Evolutionary conservation across 441 rosid genomes (phyloP), one percentile per base, ranked within the genome.

Genomic region (Kokia cookei): DNA sequence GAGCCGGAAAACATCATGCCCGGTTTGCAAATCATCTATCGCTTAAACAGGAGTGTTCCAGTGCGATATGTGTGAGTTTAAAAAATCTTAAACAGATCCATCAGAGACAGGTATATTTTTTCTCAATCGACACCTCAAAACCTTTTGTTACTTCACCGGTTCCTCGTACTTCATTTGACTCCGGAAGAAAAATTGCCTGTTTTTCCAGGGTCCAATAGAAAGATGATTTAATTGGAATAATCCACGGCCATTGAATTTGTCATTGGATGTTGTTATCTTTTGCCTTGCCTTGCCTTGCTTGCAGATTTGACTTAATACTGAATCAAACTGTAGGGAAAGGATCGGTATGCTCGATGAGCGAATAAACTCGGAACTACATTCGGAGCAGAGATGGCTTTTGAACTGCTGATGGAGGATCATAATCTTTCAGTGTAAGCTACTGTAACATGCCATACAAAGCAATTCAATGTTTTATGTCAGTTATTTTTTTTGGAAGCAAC

Each of bases 11-110:
- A 77, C 87, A 24, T 86, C 89, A 15, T 95, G 99, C 81, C 98
- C 99, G 5, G 90, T 95, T 79, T 95, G 99, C 86, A 92, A 92
- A 85, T 90, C 85, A 45, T 91, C 96, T 1, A 76, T 90, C 42
- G 81, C 88, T 67, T 91, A 85, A 87, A 71, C 66, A 66, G 42
- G n/a, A 17, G 50, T 3, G n/a, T 43, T 53, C 32, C 27, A 10
- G 60, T 10, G 2, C 69, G 12, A 12, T 50, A 32, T 61, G 27
- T 17, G n/a, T 61, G 55, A 47, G 12, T 24, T 17, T 32, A 17
- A 60, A 43, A 11, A 19, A 40, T 4, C 7, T 11, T 6, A 5
- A 61, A 26, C 11, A 4, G 24, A 69, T 22, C 47, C 8, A 58
- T 47, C 14, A 27, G 55, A 58, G 27, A 60, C 29, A 61, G 67